Conservation (phyloP, 2,329 filamentous ascomycete species). For the Ophiocordyceps sinensis region DNA sequence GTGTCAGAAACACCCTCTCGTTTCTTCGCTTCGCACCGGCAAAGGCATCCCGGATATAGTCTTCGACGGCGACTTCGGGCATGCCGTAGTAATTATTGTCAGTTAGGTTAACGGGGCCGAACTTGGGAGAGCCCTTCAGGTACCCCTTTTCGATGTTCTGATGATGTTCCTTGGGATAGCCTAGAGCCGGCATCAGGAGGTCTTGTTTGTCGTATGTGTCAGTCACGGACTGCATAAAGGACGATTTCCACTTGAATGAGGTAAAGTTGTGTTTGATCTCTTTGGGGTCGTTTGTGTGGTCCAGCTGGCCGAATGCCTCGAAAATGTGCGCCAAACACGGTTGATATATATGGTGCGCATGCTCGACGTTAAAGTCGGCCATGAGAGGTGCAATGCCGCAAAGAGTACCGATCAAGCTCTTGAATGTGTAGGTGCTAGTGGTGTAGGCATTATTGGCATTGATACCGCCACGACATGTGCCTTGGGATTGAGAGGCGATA, state of each 20-base stretch:
- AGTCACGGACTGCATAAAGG: slow-evolving; percentile 17
- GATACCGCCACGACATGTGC: slow-evolving; percentile 25
- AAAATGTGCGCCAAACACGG: slow-evolving; percentile 25
- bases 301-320: slow-evolving; percentile 12
- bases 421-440: slow-evolving; percentile 26
- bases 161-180: slow-evolving; percentile 12
- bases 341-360: slow-evolving; percentile 26
- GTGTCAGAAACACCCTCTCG: slow-evolving; percentile 17
- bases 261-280: slow-evolving; percentile 7
- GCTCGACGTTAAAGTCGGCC: slow-evolving; percentile 26
- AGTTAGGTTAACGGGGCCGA: slow-evolving; percentile 11
- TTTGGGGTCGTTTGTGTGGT: slow-evolving; percentile 3
- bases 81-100: slow-evolving; percentile 20
- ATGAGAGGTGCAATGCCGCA: slow-evolving; percentile 26
- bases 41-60: slow-evolving; percentile 18
- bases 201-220: slow-evolving; percentile 16
- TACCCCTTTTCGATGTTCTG: slow-evolving; percentile 16
- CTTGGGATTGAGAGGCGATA: not conserved
- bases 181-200: slow-evolving; percentile 13
- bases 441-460: slow-evolving; percentile 24
- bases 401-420: slow-evolving; percentile 24
- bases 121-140: slow-evolving; percentile 13
- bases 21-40: slow-evolving; percentile 12
- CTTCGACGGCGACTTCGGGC: slow-evolving; percentile 15
- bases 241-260: slow-evolving; percentile 14